Conservation (phyloP, 441 rosid genomes). For the Arabidopsis lyrata region DNA sequence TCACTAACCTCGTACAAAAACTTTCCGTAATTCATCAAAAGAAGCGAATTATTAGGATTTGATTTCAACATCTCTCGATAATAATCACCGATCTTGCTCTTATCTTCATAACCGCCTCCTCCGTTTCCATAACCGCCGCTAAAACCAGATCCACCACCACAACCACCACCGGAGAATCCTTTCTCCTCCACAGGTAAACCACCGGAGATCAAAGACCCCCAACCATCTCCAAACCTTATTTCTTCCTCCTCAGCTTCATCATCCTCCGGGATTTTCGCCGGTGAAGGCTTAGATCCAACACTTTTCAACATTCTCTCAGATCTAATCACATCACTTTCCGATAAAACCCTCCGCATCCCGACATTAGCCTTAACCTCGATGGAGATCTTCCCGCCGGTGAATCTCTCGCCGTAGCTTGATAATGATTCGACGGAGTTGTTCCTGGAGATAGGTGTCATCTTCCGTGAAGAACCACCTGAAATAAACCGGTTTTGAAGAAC, state of each 20-base stretch:
- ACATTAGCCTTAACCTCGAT: slow-evolving; percentile 48
- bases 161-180: slow-evolving; percentile 49
- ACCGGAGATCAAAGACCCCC: slow-evolving; percentile 41
- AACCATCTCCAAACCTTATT: slow-evolving; percentile 31
- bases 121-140: slow-evolving; percentile 36
- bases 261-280: slow-evolving; percentile 59
- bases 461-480: slow-evolving; percentile 47
- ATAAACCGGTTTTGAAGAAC: slow-evolving; percentile 35
- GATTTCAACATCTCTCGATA: slow-evolving; percentile 68
- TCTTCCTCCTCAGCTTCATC: slow-evolving; percentile 24
- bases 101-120: slow-evolving; percentile 41
- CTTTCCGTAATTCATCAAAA: slow-evolving; percentile 78
- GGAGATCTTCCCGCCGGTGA: slow-evolving; percentile 44
- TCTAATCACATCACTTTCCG: slow-evolving; percentile 51
- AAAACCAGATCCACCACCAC: slow-evolving; percentile 52
- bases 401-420: slow-evolving; percentile 47
- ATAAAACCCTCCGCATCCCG: slow-evolving; percentile 55
- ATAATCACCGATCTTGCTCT: slow-evolving; percentile 66
- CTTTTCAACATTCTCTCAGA: slow-evolving; percentile 33
- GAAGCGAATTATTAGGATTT: slow-evolving; percentile 65
- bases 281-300: slow-evolving; percentile 43
- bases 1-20: slow-evolving; percentile 70
- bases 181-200: slow-evolving; percentile 52
- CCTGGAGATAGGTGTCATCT: slow-evolving; percentile 46
- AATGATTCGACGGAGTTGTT: slow-evolving; percentile 51